Conservation (phyloP, 2,329 filamentous ascomycete genomes). For the Leptosphaerulina australis region DNA sequence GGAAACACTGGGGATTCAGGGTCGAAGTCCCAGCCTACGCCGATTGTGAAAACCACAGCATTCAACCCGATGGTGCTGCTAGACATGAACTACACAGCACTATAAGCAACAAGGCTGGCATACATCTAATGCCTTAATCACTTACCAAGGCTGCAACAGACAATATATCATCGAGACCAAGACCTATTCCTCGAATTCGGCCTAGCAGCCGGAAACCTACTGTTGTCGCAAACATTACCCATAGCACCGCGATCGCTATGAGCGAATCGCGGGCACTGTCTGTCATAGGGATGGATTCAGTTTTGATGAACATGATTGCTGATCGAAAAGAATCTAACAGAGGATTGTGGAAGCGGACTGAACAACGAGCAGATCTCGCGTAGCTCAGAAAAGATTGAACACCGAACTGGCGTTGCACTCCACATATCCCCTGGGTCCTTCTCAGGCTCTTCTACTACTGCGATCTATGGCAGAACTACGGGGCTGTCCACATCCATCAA, state of each 20-base stretch:
- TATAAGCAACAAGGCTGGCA: neutral
- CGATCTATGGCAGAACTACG: constrained; percentile 4
- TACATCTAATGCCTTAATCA: neutral
- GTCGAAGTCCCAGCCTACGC: constrained; percentile 28
- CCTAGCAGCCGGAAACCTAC: constrained; percentile 23
- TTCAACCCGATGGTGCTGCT: constrained; percentile 28
- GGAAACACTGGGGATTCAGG: constrained; percentile 16
- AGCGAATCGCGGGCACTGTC: constrained; percentile 26
- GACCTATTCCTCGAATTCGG: constrained; percentile 24
- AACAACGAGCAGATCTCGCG: constrained; percentile 3
- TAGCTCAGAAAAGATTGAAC: neutral
- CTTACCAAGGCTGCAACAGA: constrained; percentile 24
- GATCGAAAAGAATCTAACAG: constrained; percentile 6
- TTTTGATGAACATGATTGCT: constrained; percentile 16
- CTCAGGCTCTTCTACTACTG: constrained; percentile 9
- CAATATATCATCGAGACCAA: constrained; percentile 27
- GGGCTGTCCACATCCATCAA: neutral
- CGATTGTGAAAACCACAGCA: constrained; percentile 26
- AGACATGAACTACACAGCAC: constrained; percentile 16
- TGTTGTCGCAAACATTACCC: constrained; percentile 23
- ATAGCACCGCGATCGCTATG: constrained; percentile 28
- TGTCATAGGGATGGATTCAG: constrained; percentile 24
- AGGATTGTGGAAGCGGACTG: constrained; percentile 3
- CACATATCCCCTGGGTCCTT: constrained; percentile 3
- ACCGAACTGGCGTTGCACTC: constrained; percentile 3